Percentiles rank a stretch among this genome's conserved stretches.
phyloP scores from a whole-genome alignment of 2,329 filamentous ascomycete species.

The Sordariomycetes sp. region DNA sequence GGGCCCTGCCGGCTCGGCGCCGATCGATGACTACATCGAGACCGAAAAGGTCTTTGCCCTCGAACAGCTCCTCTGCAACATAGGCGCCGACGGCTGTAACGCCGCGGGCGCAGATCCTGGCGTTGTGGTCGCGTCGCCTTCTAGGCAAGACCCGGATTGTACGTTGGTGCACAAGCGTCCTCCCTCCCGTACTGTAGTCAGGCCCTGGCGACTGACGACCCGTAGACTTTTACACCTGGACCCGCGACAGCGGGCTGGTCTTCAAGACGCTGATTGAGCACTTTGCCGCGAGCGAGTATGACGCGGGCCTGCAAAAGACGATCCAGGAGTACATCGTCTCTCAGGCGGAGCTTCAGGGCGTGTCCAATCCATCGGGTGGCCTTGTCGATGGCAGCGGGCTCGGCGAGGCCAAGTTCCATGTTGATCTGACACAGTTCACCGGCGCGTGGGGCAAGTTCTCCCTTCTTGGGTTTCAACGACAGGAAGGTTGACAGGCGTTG shows the following conservation, averaged over 20 bases:
- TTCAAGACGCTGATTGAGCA: slow-evolving; percentile 57
- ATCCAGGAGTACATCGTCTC: slow-evolving; percentile 57
- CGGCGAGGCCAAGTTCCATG: slow-evolving; percentile 63
- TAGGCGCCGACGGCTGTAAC: slow-evolving; percentile 39
- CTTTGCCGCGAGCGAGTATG: slow-evolving; percentile 41
- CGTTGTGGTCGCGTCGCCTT: slow-evolving; percentile 43
- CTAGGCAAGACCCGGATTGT: slow-evolving; percentile 41
- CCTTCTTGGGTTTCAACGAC: background rate
- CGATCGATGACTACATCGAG: slow-evolving; percentile 35
- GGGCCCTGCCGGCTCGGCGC: background rate
- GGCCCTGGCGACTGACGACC: background rate
- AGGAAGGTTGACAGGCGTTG: background rate
- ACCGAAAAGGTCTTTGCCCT: slow-evolving; percentile 38
- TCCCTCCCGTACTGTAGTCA: background rate
- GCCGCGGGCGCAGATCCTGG: slow-evolving; percentile 32
- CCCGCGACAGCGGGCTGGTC: slow-evolving; percentile 57
- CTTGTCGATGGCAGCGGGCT: slow-evolving; percentile 39
- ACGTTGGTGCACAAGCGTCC: slow-evolving; percentile 12
- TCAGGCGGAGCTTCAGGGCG: slow-evolving; percentile 52
- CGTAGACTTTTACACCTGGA: slow-evolving; percentile 69
- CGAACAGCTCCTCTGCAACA: slow-evolving; percentile 41
- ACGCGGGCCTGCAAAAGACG: slow-evolving; percentile 39
- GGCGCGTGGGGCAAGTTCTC: slow-evolving; percentile 44
- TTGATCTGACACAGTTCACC: slow-evolving; percentile 49
- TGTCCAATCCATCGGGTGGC: slow-evolving; percentile 56